Base-by-base conservation (phyloP, 2,329 filamentous ascomycete genomes). In the Chaetomiaceae sp. region DNA sequence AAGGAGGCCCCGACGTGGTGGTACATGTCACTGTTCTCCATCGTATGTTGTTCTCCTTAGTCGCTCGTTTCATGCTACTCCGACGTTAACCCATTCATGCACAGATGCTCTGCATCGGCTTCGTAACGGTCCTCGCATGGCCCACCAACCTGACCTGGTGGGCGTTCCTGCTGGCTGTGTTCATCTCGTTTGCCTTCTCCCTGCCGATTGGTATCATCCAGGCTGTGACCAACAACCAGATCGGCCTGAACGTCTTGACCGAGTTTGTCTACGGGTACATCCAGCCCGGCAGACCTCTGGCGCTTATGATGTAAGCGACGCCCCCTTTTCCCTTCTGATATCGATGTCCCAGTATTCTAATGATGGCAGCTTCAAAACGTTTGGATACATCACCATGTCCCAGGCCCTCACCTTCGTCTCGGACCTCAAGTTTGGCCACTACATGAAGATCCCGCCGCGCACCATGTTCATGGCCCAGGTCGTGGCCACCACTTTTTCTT, bases 251-350 rank as follows among this genome's bases (percentile, higher is more conserved):
- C 55, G 85, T 90, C 21, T 70, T 89, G 55, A 87, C 85, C 1
- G 85, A 88, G 68, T 87, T 89, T 56, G 70, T 90, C 4, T 81
- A 82, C 52, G 86, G 86, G 1, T 89, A 89, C 61, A 86, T 89
- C 60, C 83, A 87, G 55, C 85, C 85, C 0, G 86, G 86, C 2
- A 71, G 78, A 5, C 86, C 86, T 0, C 69, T 89, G 48, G 86
- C 83, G 0, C 78, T 89, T 55, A 89, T 90, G 85, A 74, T 89
- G 70, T 86, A 63, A 58, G 19, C 40, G 14, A 4, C 21, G 10
- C 30, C 30, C 30, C 30, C 30, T 13, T 51, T 51, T 33, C 2
- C 12, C 16, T 12, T 35, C 3, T 17, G 3, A 19, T n/a, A 16
- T 48, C 25, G n/a, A 13, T 7, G 10, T 19, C 7, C 7, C 21